A percentile compares a stretch with the other conserved stretches of the same genome.
phyloP scores from a whole-genome alignment of 257 asterid species.

The Cinchona pubescens region DNA sequence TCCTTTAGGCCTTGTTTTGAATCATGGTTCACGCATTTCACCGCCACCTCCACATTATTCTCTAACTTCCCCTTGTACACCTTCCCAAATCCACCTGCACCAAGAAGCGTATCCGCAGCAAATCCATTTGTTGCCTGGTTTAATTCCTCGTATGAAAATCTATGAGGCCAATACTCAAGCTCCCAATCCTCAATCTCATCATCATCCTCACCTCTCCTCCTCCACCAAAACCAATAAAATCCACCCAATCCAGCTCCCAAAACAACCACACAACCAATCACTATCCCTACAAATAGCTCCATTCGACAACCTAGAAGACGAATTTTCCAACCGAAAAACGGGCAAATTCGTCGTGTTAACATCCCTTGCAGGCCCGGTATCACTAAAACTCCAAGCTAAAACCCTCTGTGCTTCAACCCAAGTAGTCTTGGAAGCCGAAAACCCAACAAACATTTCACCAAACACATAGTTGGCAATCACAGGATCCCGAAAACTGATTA shows the following conservation, averaged over 20 bases:
- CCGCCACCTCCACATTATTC: slow-evolving; percentile 58
- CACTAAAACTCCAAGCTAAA: slow-evolving; percentile 80
- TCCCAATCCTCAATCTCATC: slow-evolving; percentile 86
- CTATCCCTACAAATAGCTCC: slow-evolving; percentile 60
- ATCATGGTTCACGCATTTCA: slow-evolving; percentile 75
- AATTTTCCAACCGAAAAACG: slow-evolving; percentile 35
- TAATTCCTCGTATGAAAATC: slow-evolving; percentile 65
- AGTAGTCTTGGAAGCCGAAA: slow-evolving; percentile 66
- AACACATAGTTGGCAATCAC: slow-evolving; percentile 44
- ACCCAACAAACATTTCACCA: slow-evolving; percentile 61
- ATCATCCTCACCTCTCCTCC: slow-evolving; percentile 35
- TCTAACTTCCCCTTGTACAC: slow-evolving; percentile 57
- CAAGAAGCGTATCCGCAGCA: slow-evolving; percentile 48
- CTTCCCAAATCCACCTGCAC: slow-evolving; percentile 78
- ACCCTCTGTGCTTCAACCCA: slow-evolving; percentile 78
- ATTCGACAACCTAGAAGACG: slow-evolving; percentile 36
- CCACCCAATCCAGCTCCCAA: slow-evolving; percentile 19
- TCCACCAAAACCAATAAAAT: slow-evolving; percentile 66
- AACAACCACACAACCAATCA: slow-evolving; percentile 42
- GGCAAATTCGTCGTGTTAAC: slow-evolving; percentile 66
- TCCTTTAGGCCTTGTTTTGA: slow-evolving; percentile 79
- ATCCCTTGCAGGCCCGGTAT: slow-evolving; percentile 63
- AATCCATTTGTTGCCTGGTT: slow-evolving; percentile 53
- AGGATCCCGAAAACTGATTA: slow-evolving; percentile 38
- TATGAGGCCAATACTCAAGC: slow-evolving; percentile 83